These are phyloP conservation scores for Zygoascus ofunaensis DNA, from an alignment of 805 yeast species.

Conservation along the genomic window DNA sequence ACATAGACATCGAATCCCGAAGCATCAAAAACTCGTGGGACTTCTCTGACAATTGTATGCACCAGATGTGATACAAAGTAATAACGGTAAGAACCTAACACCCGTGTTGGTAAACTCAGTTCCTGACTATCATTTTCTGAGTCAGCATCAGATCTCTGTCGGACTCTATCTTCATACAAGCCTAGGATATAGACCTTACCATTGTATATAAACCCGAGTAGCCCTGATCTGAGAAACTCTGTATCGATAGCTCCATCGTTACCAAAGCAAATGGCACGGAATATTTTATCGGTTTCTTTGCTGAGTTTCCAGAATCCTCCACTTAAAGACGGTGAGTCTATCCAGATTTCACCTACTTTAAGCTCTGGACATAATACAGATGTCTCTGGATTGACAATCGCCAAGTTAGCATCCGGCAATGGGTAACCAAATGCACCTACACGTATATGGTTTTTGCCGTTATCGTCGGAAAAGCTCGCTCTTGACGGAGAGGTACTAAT, in stretches of 20 bases:
- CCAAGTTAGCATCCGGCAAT: conserved; percentile 85
- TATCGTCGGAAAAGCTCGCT: conserved; percentile 29
- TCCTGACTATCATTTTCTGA: not conserved
- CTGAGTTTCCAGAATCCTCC: conserved; percentile 79
- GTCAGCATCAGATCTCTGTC: conserved; percentile 41
- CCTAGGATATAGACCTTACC: conserved; percentile 88
- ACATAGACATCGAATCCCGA: conserved; percentile 80
- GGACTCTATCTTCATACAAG: conserved; percentile 79
- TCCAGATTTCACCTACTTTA: conserved; percentile 95
- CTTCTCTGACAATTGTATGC: conserved; percentile 71
- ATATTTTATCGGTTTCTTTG: conserved; percentile 61
- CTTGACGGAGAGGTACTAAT: conserved; percentile 39
- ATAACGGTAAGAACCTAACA: conserved; percentile 35
- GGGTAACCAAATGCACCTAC: conserved; percentile 94
- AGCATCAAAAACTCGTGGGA: conserved; percentile 77
- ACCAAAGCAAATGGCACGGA: conserved; percentile 74
- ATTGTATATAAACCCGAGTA: conserved; percentile 77
- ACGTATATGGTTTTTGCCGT: conserved; percentile 47
- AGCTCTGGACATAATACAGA: conserved; percentile 60
- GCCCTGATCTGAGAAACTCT: conserved; percentile 83
- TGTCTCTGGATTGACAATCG: conserved; percentile 91
- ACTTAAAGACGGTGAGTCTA: conserved; percentile 83
- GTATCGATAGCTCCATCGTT: conserved; percentile 59
- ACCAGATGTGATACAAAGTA: conserved; percentile 84
- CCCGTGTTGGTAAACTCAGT: not conserved